Percentiles rank a stretch among this genome's conserved stretches.
These are phyloP conservation scores for Ramaria sp. DNA, from an alignment of 768 basidiomycete genomes.

Conservation along the genomic window DNA sequence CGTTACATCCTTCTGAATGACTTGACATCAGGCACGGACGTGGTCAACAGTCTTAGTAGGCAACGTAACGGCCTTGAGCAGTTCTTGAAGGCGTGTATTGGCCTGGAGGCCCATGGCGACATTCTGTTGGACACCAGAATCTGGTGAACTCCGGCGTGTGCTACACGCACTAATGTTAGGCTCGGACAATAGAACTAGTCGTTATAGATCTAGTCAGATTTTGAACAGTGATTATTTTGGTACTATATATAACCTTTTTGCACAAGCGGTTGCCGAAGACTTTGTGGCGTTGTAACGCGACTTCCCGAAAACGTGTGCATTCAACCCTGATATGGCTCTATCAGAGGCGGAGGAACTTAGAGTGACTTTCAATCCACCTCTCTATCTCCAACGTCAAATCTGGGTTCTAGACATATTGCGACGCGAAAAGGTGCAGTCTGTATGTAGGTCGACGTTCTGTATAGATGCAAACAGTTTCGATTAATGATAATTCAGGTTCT, in stretches of 20 bases:
- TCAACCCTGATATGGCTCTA: too few species aligned
- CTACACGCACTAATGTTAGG: not conserved
- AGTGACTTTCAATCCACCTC: constrained; percentile 59
- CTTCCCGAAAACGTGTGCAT: too few species aligned
- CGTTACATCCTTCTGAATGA: not conserved
- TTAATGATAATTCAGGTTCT: constrained; percentile 40
- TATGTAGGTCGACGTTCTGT: constrained; percentile 17
- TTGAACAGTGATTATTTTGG: not conserved
- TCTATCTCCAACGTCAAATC: constrained; percentile 56
- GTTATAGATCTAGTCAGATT: not conserved
- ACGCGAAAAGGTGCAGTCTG: constrained; percentile 43
- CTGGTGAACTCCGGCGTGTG: constrained; percentile 49
- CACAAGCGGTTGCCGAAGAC: not conserved
- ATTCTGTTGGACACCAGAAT: constrained; percentile 79
- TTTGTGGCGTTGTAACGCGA: not conserved
- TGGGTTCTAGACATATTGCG: constrained; percentile 61
- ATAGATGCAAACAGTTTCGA: not conserved
- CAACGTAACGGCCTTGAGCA: constrained; percentile 90
- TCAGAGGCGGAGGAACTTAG: constrained; percentile 22
- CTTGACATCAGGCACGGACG: constrained; percentile 51
- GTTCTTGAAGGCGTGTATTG: constrained; percentile 92
- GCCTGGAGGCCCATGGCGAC: constrained; percentile 74
- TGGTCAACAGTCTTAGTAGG: constrained; percentile 90
- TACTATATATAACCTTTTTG: not conserved
- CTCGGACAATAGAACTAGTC: not conserved